phyloP scores from a whole-genome alignment of 2,329 filamentous ascomycete species.

The Talaromyces sp. region DNA sequence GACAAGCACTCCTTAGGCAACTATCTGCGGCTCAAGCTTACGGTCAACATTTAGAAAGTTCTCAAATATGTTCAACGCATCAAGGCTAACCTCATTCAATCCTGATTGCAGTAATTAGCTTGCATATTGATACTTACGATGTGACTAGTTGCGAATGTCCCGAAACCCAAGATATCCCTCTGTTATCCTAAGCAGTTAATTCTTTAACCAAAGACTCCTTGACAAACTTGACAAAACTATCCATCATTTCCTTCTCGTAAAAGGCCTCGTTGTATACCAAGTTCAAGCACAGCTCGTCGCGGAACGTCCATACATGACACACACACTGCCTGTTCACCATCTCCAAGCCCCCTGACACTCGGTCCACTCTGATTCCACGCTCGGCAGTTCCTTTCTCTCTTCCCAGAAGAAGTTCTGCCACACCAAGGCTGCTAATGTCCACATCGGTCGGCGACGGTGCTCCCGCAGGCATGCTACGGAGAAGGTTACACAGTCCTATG shows the following conservation, averaged over 20 bases:
- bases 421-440: conserved; percentile 20
- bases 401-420: conserved; percentile 17
- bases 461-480: conserved; percentile 19
- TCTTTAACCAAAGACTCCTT: too few relatives aligned
- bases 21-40: too few relatives aligned
- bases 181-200: too few relatives aligned
- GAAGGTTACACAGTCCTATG: conserved; percentile 18
- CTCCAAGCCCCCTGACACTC: conserved; percentile 28
- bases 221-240: conserved; percentile 15
- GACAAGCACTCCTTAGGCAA: too few relatives aligned
- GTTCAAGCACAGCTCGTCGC: conserved; percentile 27
- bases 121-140: too few relatives aligned
- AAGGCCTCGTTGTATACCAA: conserved; percentile 32
- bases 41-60: too few relatives aligned
- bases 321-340: conserved; percentile 26
- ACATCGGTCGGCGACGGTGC: conserved; percentile 27
- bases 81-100: too few relatives aligned
- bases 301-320: conserved; percentile 31
- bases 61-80: too few relatives aligned
- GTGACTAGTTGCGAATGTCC: too few relatives aligned
- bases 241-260: conserved; percentile 24
- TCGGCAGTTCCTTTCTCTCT: conserved; percentile 21
- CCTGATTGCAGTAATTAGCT: too few relatives aligned
- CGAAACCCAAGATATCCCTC: too few relatives aligned
- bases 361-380: conserved; percentile 22